Conservation (phyloP, 805 yeast genomes). For the Cyberlindnera galapagoensis region DNA sequence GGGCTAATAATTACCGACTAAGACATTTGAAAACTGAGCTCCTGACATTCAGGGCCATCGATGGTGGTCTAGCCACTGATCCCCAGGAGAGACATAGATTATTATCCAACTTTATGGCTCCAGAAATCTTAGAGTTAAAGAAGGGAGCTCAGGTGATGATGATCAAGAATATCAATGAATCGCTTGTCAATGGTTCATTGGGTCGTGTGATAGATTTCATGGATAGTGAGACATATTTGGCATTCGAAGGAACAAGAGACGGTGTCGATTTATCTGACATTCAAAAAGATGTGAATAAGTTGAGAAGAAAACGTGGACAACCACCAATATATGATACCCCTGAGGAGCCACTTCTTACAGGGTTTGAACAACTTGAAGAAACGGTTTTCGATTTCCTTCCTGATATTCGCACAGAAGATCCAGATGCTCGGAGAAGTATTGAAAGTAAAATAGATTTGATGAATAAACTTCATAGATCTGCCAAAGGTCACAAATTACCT, state of each 20-base stretch:
- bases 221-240: slow-evolving; percentile 42
- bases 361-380: slow-evolving; percentile 33
- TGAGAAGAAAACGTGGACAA: slow-evolving; percentile 9
- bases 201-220: slow-evolving; percentile 62
- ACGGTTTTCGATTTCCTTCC: slow-evolving; percentile 44
- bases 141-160: slow-evolving; percentile 80
- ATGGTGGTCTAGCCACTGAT: slow-evolving; percentile 44
- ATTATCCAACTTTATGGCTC: slow-evolving; percentile 56
- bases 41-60: slow-evolving; percentile 41
- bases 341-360: too few relatives aligned
- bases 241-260: slow-evolving; percentile 26
- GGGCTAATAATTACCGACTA: slow-evolving; percentile 51
- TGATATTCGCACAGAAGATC: slow-evolving; percentile 20
- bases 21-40: slow-evolving; percentile 37
- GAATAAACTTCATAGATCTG: slow-evolving; percentile 35
- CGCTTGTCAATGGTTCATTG: slow-evolving; percentile 70
- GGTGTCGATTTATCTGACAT: neutral
- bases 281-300: slow-evolving; percentile 4
- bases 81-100: slow-evolving; percentile 36
- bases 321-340: too few relatives aligned
- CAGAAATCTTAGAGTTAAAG: slow-evolving; percentile 48
- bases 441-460: slow-evolving; percentile 43
- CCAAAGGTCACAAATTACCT: slow-evolving; percentile 52
- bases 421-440: slow-evolving; percentile 27
- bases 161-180: slow-evolving; percentile 66